Base-by-base conservation (phyloP, 1,284 basidiomycete species). In the Thelephora terrestris region DNA sequence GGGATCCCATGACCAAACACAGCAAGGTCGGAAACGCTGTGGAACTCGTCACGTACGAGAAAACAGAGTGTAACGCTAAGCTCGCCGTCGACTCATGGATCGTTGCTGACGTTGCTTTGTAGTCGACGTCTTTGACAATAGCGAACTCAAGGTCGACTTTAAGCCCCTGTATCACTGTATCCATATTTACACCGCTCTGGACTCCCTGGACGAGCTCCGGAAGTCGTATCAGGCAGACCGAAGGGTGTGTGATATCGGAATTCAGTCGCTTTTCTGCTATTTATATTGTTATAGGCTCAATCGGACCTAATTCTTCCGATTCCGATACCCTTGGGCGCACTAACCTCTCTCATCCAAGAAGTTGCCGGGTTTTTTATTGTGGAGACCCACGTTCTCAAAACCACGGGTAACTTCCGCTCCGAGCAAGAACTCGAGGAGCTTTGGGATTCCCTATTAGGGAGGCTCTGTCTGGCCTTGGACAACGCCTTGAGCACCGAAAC, bases 311-410 rank as follows among this genome's bases (percentile, higher is more conserved):
- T 99, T 58, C 77, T 99, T 17, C 91, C 92, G 2, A 71, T 70
- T 55, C 75, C 78, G 18, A 67, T 85, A 48, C 77, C 76, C 34
- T 50, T 64, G 32, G 57, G 56, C 32, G 67, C 65, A n/a, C 65
- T 83, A 25, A 67, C 70, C 10, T 75, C 77, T 21, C 70, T 96
- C 17, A 85, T 90, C 36, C 85, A 97, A 65, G 91, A 98, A 65
- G 91, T 98, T 52, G 88, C 94, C n/a, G 96, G 96, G 0, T 99
- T 97, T 68, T 99, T 99, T 70, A 91, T 99, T 51, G 86, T 99
- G 54, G 96, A 99, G 65, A 84, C 81, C 5, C 87, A 97, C 60
- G 94, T 99, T 0, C 75, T 98, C 5, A 79, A 85, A 55, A 92
- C 91, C 0, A 91, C 92, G 5, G 80, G 78, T 12, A 74, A 72